These are phyloP conservation scores for Pistacia integerrima DNA, from an alignment of 345 rosid genomes.

Conservation along the genomic window DNA sequence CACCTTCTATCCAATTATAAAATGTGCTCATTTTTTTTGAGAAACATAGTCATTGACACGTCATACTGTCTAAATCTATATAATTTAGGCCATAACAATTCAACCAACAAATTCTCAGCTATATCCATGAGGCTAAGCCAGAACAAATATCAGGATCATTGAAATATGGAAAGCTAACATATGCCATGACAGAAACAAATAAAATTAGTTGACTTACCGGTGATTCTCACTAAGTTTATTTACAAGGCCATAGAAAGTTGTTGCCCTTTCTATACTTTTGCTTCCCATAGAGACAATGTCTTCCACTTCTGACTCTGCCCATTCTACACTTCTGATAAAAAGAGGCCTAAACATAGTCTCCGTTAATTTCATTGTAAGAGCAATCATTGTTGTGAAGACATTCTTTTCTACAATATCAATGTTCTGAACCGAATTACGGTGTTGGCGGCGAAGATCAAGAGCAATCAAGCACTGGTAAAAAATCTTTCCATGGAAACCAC, in stretches of 20 bases:
- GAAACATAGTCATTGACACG: neutral
- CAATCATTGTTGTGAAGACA: slow-evolving; percentile 56
- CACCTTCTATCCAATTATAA: neutral
- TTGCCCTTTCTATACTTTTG: slow-evolving; percentile 59
- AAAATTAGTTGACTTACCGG: slow-evolving; percentile 48
- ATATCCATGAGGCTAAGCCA: neutral
- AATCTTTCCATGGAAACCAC: slow-evolving; percentile 60
- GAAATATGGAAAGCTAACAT: neutral
- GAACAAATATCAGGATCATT: neutral
- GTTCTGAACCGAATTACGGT: slow-evolving; percentile 51
- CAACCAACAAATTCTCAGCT: neutral
- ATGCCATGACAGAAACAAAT: neutral
- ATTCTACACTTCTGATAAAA: slow-evolving; percentile 72
- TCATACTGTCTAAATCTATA: neutral
- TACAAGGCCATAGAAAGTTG: slow-evolving; percentile 75
- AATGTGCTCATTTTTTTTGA: neutral
- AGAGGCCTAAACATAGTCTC: slow-evolving; percentile 95
- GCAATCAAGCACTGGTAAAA: slow-evolving; percentile 80
- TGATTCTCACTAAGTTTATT: slow-evolving; percentile 81
- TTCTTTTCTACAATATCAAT: slow-evolving; percentile 71
- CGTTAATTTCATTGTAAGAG: slow-evolving; percentile 88
- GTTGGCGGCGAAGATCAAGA: slow-evolving; percentile 82
- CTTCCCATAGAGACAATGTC: slow-evolving; percentile 39
- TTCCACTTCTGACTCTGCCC: slow-evolving; percentile 73
- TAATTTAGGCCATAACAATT: neutral